phyloP scores from a whole-genome alignment of 2,329 filamentous ascomycete species.

The Pestalotiopsis fici region DNA sequence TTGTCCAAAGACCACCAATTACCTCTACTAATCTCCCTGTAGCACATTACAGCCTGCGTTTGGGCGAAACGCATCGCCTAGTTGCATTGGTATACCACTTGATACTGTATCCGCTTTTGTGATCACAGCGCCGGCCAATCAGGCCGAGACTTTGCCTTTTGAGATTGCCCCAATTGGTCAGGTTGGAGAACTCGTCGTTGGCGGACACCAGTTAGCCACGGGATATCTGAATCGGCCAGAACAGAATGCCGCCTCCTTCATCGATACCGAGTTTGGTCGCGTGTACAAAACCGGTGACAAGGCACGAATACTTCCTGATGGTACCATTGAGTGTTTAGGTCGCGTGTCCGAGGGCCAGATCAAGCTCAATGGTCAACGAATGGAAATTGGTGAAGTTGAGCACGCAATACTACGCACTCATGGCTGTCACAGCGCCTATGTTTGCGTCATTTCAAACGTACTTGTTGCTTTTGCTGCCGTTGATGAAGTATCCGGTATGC shows the following conservation, averaged over 20 bases:
- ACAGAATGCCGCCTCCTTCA: conserved; percentile 72
- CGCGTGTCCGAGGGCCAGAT: conserved; percentile 80
- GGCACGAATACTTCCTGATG: conserved; percentile 66
- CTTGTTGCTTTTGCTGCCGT: conserved; percentile 76
- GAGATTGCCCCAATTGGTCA: conserved; percentile 65
- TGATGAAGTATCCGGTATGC: conserved; percentile 37
- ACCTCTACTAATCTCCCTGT: not conserved
- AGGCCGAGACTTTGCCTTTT: conserved; percentile 30
- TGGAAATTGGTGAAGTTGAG: conserved; percentile 80
- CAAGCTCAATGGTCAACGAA: conserved; percentile 81
- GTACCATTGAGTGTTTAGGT: conserved; percentile 80
- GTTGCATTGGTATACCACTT: conserved; percentile 76
- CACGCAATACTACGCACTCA: conserved; percentile 63
- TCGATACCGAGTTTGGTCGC: conserved; percentile 66
- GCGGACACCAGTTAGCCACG: conserved; percentile 76
- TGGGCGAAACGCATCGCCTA: conserved; percentile 53
- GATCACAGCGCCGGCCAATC: conserved; percentile 47
- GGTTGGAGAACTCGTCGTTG: conserved; percentile 78
- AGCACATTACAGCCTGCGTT: conserved; percentile 73
- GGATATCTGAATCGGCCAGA: conserved; percentile 82
- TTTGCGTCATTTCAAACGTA: conserved; percentile 65
- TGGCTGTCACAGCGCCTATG: conserved; percentile 66
- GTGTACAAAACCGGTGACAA: conserved; percentile 88
- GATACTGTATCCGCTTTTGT: conserved; percentile 81
- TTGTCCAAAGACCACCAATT: not conserved